Evolutionary conservation across 2,329 filamentous ascomycete species (phyloP).

Genomic region (Chrysoporthe deuterocubensis): DNA sequence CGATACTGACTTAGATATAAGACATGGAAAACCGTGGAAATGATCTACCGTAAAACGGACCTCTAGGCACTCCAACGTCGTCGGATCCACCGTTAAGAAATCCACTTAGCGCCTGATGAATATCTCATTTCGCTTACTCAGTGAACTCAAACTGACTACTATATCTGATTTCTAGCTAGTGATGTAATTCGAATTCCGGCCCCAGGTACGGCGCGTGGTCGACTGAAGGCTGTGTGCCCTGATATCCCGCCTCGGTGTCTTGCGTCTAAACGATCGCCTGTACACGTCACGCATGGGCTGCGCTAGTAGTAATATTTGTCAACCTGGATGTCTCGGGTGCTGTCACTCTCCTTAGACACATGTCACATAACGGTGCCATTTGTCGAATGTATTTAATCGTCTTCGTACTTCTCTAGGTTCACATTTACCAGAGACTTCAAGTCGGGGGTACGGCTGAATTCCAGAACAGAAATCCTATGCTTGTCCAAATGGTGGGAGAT

Average conservation of each 20-base stretch:
- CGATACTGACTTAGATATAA: constrained; percentile 9
- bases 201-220: background rate
- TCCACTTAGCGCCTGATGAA: background rate
- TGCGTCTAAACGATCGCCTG: constrained; percentile 18
- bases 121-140: too few species aligned
- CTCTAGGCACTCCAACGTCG: background rate
- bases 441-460: too few species aligned
- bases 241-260: constrained; percentile 15
- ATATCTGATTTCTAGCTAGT: too few species aligned
- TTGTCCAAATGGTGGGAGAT: background rate
- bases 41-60: background rate
- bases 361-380: background rate
- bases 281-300: constrained; percentile 19
- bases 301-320: background rate
- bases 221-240: background rate
- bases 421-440: background rate
- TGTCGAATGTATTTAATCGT: background rate
- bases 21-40: background rate
- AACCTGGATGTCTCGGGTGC: constrained; percentile 5
- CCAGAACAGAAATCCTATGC: background rate
- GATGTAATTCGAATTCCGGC: background rate
- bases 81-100: background rate
- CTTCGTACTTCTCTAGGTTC: fast-evolving
- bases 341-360: background rate
- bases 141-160: too few species aligned